A percentile compares a stretch with the other conserved stretches of the same genome.
These are phyloP conservation scores for Venturiaceae sp. DNA, from an alignment of 2,329 filamentous ascomycete species.

Conservation along the genomic window DNA sequence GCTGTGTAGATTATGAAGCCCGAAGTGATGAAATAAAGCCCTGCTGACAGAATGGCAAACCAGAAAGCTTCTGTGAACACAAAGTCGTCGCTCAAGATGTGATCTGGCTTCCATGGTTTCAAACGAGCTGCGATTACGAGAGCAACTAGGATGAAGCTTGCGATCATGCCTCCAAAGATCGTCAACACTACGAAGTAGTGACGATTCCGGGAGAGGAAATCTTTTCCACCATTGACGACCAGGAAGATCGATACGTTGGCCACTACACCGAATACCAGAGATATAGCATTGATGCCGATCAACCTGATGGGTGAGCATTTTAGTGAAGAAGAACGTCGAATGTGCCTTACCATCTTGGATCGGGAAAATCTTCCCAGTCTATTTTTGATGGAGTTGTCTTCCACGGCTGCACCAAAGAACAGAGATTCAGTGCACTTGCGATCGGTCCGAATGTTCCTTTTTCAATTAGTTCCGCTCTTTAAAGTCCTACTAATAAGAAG, in stretches of 20 bases:
- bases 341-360: not conserved
- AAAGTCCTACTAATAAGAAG: no score
- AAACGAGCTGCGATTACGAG: not conserved
- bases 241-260: not conserved
- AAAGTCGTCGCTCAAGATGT: no score
- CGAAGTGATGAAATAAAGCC: no score
- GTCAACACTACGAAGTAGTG: not conserved
- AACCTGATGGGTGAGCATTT: no score
- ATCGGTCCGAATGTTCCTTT: not conserved
- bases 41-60: no score
- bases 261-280: not conserved
- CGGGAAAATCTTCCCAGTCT: not conserved
- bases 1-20: no score
- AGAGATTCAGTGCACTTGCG: no score
- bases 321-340: no score
- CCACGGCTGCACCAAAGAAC: no score
- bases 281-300: not conserved
- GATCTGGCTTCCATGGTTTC: not conserved
- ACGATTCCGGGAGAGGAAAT: not conserved
- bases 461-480: not conserved
- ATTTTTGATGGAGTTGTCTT: no score
- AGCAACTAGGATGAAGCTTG: not conserved
- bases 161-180: not conserved
- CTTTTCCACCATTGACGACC: not conserved
- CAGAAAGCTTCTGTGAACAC: no score